Evolutionary conservation across 164 flowering plant species (phyloP).

Genomic region (Tinospora cordifolia): DNA sequence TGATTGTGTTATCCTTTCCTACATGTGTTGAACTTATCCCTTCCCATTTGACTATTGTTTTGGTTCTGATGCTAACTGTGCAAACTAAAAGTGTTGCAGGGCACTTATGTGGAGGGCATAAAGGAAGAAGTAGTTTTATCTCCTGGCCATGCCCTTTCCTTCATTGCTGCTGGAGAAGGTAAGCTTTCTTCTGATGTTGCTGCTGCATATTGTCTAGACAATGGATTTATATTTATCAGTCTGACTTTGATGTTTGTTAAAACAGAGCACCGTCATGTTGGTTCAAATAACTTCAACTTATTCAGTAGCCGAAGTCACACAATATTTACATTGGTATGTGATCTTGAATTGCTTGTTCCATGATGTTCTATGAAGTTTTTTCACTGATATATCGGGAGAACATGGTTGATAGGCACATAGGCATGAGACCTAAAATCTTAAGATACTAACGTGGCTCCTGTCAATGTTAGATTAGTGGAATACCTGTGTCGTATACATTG

Average conservation of each 20-base stretch:
- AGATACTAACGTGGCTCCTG: too few relatives aligned
- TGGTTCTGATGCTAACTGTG: conserved; percentile 4
- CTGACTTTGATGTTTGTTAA: conserved; percentile 18
- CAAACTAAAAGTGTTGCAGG: conserved; percentile 36
- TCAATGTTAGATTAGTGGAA: too few relatives aligned
- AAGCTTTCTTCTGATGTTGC: background rate
- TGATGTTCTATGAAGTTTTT: background rate
- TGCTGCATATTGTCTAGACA: background rate
- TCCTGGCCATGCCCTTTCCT: conserved; percentile 98
- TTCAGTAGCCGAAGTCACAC: conserved; percentile 98
- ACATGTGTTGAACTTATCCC: background rate
- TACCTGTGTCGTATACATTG: too few relatives aligned
- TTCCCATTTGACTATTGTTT: background rate
- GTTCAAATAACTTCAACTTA: conserved; percentile 89
- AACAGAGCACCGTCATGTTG: conserved; percentile 98
- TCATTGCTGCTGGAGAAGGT: conserved; percentile 99
- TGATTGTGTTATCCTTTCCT: background rate
- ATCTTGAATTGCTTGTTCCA: background rate
- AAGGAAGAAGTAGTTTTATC: conserved; percentile 98
- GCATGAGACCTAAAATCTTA: background rate
- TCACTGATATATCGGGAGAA: too few relatives aligned
- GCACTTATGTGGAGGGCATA: conserved; percentile 98
- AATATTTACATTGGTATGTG: conserved; percentile 75
- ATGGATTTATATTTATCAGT: background rate
- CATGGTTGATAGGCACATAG: background rate